A percentile compares a stretch with the other conserved stretches of the same genome.
Evolutionary conservation across 257 asterid genomes (phyloP).

Genomic region (Fraxinus pennsylvanica): DNA sequence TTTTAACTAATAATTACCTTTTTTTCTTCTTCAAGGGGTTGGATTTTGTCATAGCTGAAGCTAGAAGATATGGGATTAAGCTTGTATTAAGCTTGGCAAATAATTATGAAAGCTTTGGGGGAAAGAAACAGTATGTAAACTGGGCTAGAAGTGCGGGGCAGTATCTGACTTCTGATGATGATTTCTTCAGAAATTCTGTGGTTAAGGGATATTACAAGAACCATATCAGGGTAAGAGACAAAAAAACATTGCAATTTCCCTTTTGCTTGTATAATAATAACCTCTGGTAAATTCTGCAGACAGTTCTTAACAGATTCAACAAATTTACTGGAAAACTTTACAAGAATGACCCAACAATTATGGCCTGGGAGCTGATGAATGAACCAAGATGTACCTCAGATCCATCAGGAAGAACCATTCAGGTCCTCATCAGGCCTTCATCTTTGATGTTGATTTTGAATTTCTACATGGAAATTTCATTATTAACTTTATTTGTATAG

Average conservation of each 20-base stretch:
- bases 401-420: conserved; percentile 80
- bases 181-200: conserved; percentile 65
- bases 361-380: conserved; percentile 99
- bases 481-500: neutral
- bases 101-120: conserved; percentile 84
- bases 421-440: conserved; percentile 40
- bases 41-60: conserved; percentile 89
- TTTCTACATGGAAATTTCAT: neutral
- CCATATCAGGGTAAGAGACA: conserved; percentile 55
- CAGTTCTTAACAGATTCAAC: conserved; percentile 68
- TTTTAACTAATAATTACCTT: neutral
- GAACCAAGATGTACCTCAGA: conserved; percentile 93
- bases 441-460: neutral
- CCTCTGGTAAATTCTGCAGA: conserved; percentile 38
- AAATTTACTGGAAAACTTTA: conserved; percentile 54
- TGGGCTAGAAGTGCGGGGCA: conserved; percentile 84
- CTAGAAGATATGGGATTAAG: conserved; percentile 72
- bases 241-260: neutral
- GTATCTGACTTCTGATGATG: conserved; percentile 72
- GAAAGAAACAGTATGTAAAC: conserved; percentile 83
- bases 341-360: conserved; percentile 93
- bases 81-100: conserved; percentile 72
- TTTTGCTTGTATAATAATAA: too few relatives aligned
- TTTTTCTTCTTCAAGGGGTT: conserved; percentile 52
- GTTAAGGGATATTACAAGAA: conserved; percentile 73